These are phyloP conservation scores for Chiua virens DNA, from an alignment of 768 basidiomycete genomes.

Conservation along the genomic window DNA sequence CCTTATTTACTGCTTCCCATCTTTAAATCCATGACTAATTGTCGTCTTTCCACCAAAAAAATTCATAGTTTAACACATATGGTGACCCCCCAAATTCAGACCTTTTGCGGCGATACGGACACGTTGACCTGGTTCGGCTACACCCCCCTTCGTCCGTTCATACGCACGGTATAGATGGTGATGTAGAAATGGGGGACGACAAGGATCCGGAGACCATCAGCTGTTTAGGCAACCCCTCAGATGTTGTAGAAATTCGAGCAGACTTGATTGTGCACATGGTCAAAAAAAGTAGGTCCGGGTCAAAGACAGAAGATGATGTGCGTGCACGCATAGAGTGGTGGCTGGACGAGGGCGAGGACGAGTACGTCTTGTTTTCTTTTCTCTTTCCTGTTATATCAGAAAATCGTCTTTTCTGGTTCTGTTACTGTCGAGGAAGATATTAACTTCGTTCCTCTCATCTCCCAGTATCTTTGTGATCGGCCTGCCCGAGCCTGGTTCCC, in stretches of 20 bases:
- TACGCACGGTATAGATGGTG: neutral
- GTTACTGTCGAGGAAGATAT: neutral
- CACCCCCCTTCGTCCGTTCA: slow-evolving; percentile 30
- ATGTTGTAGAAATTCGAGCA: slow-evolving; percentile 75
- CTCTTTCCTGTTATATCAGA: neutral
- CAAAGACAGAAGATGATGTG: slow-evolving; percentile 13
- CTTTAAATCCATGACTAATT: neutral
- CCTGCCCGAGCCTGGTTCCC: slow-evolving; percentile 41
- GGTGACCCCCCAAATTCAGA: slow-evolving; percentile 91
- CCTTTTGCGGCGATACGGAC: slow-evolving; percentile 91
- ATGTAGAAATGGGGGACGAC: slow-evolving; percentile 12
- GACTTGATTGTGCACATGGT: slow-evolving; percentile 59
- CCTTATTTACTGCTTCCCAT: neutral
- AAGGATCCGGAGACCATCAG: slow-evolving; percentile 17
- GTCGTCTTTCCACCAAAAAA: neutral
- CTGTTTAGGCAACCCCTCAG: slow-evolving; percentile 68
- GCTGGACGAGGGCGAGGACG: slow-evolving; percentile 87
- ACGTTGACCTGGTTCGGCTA: slow-evolving; percentile 75
- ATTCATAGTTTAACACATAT: slow-evolving; percentile 87
- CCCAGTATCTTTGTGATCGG: slow-evolving; percentile 11
- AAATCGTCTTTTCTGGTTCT: neutral
- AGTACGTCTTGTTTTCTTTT: slow-evolving; percentile 49
- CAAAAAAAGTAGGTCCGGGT: slow-evolving; percentile 5
- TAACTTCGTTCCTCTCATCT: neutral
- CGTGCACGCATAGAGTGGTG: slow-evolving; percentile 80